phyloP scores from a whole-genome alignment of 2,329 filamentous ascomycete genomes.

The Aureobasidium pullulans region DNA sequence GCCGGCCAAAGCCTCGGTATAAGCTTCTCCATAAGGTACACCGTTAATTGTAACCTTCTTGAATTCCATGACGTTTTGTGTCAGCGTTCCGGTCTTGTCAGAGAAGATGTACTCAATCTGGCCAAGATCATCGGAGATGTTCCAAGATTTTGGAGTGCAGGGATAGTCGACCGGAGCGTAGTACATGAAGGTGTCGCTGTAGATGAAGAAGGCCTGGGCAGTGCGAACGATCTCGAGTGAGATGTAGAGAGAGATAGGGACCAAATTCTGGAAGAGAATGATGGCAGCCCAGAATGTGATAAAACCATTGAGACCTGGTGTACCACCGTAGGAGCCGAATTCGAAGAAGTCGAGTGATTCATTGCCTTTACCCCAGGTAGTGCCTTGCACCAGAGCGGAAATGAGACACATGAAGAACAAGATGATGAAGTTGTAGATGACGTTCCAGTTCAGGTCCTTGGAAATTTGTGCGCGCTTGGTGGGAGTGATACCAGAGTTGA shows the following conservation, averaged over 20 bases:
- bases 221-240: slow-evolving; percentile 93
- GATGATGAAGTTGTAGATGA: slow-evolving; percentile 91
- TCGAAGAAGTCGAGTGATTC: slow-evolving; percentile 78
- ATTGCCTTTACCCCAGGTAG: slow-evolving; percentile 67
- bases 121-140: slow-evolving; percentile 94
- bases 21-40: slow-evolving; percentile 93
- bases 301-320: slow-evolving; percentile 72
- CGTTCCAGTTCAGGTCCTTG: slow-evolving; percentile 92
- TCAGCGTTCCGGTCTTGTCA: slow-evolving; percentile 84
- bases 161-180: slow-evolving; percentile 90
- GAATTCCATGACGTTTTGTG: slow-evolving; percentile 97
- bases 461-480: slow-evolving; percentile 89
- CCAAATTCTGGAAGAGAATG: slow-evolving; percentile 96
- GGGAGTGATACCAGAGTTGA: slow-evolving; percentile 92
- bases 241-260: slow-evolving; percentile 96
- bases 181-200: slow-evolving; percentile 94
- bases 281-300: slow-evolving; percentile 95
- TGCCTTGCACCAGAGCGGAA: slow-evolving; percentile 75
- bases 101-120: slow-evolving; percentile 99
- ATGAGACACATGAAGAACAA: slow-evolving; percentile 84
- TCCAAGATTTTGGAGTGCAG: slow-evolving; percentile 97
- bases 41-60: slow-evolving; percentile 97
- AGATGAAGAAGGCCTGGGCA: slow-evolving; percentile 92
- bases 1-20: slow-evolving; percentile 91
- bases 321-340: slow-evolving; percentile 63